Evolutionary conservation across 257 asterid genomes (phyloP).

Genomic region (Solanum pimpinellifolium): DNA sequence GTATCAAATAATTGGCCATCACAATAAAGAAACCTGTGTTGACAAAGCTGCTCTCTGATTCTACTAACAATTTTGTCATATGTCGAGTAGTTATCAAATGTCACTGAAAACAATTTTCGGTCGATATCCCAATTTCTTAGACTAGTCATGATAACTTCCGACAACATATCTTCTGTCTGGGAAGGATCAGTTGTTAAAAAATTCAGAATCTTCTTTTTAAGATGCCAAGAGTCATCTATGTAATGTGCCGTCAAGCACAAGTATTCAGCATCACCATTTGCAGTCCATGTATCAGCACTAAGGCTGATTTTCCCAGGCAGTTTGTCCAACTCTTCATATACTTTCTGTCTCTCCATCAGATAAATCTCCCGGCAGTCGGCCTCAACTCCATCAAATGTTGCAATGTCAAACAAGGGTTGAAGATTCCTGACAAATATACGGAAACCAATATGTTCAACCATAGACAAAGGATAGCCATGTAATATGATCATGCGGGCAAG

Average conservation of each 20-base stretch:
- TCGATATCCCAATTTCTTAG: constrained; percentile 80
- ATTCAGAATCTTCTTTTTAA: constrained; percentile 59
- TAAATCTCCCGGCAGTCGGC: constrained; percentile 73
- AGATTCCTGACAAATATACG: constrained; percentile 63
- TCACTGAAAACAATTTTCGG: constrained; percentile 67
- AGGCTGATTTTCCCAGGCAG: constrained; percentile 81
- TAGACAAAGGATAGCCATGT: constrained; percentile 76
- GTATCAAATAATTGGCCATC: constrained; percentile 87
- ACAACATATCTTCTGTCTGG: constrained; percentile 56
- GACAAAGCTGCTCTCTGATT: constrained; percentile 72
- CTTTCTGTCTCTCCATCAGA: constrained; percentile 63
- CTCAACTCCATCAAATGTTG: constrained; percentile 45
- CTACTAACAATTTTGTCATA: constrained; percentile 52
- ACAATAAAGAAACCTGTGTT: constrained; percentile 65
- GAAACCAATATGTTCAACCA: constrained; percentile 91
- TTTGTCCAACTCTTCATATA: constrained; percentile 63
- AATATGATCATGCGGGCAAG: constrained; percentile 89
- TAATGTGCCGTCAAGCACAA: constrained; percentile 75
- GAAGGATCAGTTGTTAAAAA: constrained; percentile 51
- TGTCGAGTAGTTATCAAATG: constrained; percentile 42
- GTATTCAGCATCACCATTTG: constrained; percentile 46
- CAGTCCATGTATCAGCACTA: constrained; percentile 64
- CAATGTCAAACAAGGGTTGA: constrained; percentile 76
- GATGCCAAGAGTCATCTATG: constrained; percentile 68
- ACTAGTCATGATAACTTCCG: constrained; percentile 55